Base-by-base conservation (phyloP, 805 yeast genomes). In the Hanseniaspora valbyensis region DNA sequence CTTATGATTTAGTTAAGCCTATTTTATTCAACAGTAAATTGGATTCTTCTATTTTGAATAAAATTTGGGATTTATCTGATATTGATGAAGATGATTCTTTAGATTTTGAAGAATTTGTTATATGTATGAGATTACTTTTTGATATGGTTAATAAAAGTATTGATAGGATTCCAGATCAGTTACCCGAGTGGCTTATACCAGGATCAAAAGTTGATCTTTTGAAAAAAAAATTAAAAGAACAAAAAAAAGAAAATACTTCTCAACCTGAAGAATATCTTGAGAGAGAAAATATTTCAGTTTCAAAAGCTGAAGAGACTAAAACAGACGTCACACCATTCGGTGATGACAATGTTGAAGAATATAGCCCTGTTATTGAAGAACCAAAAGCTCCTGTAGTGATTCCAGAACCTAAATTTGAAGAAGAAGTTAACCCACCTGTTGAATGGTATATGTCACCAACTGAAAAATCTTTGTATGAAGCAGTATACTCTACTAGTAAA, bases 91-190 rank as follows among this genome's bases (percentile, higher is more conserved):
- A 92, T 65, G 96, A 95, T 10, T 71, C 73, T 57, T 72, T 92
- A 58, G 99, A 92, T 66, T 92, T 92, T 64, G 99, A 92, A 67
- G 99, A 92, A 68, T 92, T 92, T 66, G 92, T 96, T 62, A 86
- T 92, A 55, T 90, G 96, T 48, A 92, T 92, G 99, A 75, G 97
- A 57, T 73, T 92, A 51, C 85, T 90, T 41, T 92, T 88, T 62
- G 98, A 92, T 63, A 65, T 83, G 62, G 90, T 92, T 50, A 89
- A 92, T 65, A 86, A 89, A 16, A 75, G 74, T 33, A 63, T 69
- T 44, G 69, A 72, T 16, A 65, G 69, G 18, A 70, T 89, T 5
- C 98, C 98, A 1, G 64, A 69, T 22, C 72, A 73, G 43, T 71
- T 92, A 52, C 99, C 99, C 1, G 78, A 76, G 41, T 90, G 97